Base-by-base conservation (phyloP, 768 basidiomycete genomes). In the Lactarius hengduanensis region DNA sequence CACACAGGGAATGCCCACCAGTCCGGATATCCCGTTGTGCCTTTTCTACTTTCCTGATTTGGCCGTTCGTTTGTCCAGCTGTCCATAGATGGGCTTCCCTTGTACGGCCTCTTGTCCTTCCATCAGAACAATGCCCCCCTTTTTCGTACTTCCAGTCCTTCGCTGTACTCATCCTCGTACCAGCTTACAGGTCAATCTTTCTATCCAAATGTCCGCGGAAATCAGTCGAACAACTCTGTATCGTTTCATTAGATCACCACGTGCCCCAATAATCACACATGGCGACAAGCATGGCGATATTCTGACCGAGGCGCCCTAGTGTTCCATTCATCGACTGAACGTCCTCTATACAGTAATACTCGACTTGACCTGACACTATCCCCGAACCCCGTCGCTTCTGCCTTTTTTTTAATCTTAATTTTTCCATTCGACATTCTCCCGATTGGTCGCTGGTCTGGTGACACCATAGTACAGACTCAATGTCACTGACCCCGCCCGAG, bases 71-170 rank as follows among this genome's bases (percentile, higher is more conserved):
- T 67, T 67, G 58, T 66, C 38, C 65, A 32, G 11, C 41, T 50
- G 38, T 58, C 34, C 57, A 38, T 13, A 36, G 36, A n/a, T 36
- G 18, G 57, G 22, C 22, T 40, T 58, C 57, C 57, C 11, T 58
- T 38, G 34, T 58, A 22, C 34, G 57, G 22, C 32, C 57, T 34
- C 57, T 58, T 38, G n/a, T 58, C 57, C 40, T 67, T 56, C 53
- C 32, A 67, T 67, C 66, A 67, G 66, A 67, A 67, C 66, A 67
- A 67, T 1, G 10, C 40, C 26, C 41, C 28, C 66, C 62, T 38
- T 63, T 67, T 67, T 34, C 40, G 62, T 55, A 32, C 43, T 22
- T 30, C 13, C 3, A 36, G 16, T 57, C 11, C 28, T 56, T n/a
- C 30, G 30, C 2, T 20, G 4, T 18, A 2, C 50, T 26, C 50